These are phyloP conservation scores for Xylaria venustula DNA, from an alignment of 495 filamentous ascomycete genomes.

Conservation along the genomic window DNA sequence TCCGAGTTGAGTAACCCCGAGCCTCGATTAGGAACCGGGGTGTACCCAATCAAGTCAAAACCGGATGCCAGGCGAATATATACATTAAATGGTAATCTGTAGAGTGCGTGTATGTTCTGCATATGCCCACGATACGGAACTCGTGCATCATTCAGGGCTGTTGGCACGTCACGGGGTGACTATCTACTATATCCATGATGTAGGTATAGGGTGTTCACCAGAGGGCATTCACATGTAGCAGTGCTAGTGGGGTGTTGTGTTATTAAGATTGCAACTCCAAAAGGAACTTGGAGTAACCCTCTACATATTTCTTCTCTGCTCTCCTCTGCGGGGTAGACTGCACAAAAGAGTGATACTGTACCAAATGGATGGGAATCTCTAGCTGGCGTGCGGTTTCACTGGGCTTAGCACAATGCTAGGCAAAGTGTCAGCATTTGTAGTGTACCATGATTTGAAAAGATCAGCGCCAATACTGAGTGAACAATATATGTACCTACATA, in stretches of 20 bases:
- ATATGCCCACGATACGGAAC: neutral
- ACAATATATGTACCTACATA: too few relatives aligned
- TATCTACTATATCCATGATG: too few relatives aligned
- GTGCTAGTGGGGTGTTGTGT: too few relatives aligned
- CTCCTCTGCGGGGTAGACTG: constrained; percentile 9
- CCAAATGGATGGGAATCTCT: too few relatives aligned
- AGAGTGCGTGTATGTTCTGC: constrained; percentile 3
- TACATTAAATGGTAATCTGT: too few relatives aligned
- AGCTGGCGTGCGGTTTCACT: neutral
- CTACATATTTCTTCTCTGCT: neutral
- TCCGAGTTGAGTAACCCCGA: constrained; percentile 18
- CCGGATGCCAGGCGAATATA: neutral
- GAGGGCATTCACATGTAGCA: too few relatives aligned
- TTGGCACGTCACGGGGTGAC: too few relatives aligned
- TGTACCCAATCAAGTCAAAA: constrained; percentile 5
- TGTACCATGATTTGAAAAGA: constrained; percentile 1
- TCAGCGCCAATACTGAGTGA: neutral
- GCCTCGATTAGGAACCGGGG: neutral
- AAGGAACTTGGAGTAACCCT: neutral
- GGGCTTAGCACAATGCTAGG: neutral
- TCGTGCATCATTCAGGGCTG: neutral
- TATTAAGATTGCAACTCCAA: neutral
- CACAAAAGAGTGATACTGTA: neutral
- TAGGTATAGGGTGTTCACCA: too few relatives aligned
- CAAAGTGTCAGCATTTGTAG: neutral